Evolutionary conservation across 192 early-diverging fungal species (phyloP), one percentile per base, ranked within the genome.

Genomic region (Umbelopsis sp.): DNA sequence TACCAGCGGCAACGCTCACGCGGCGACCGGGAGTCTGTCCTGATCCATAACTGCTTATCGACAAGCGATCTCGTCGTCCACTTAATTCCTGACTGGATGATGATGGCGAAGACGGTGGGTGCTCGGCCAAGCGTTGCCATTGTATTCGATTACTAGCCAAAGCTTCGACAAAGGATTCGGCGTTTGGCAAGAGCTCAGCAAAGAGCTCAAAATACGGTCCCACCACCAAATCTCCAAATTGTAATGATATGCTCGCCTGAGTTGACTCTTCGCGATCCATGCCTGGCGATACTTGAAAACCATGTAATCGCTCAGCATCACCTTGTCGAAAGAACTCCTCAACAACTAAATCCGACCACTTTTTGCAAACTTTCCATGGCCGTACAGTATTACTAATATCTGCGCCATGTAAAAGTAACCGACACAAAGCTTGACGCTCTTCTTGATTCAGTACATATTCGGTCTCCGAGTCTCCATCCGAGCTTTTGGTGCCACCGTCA

Each of bases 381-480:
- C 94, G 82, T 30, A 92, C 87, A 0, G 94, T 87, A 67, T 97
- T 97, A 71, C 93, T 94, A 23, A 96, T 93, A 55, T 97, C 94
- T 45, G 94, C 93, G 0, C 92, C 91, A 66, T 97, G 95, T 16
- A 97, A 78, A n/a, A 95, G 74, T 20, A 90, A 83, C 69, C 91
- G 88, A 65, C 81, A 81, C 4, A 92, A 66, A 41, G 75, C 74
- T 66, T 90, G 86, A 10, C 91, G 82, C 64, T 92, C 89, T 64
- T 86, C 78, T 11, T 30, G 47, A 41, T 75, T 75, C 18, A 85
- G 55, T 13, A 70, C 35, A 8, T 77, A 64, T 1, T 22, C 50
- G 0, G 51, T 9, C 0, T 58, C 68, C 3, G 20, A 10, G n/a
- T 66, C 70, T 35, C 30, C 18, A 3, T 61, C 33, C 11, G 27